Base-by-base conservation (phyloP, 1,284 basidiomycete genomes). In the Boletus sp. region DNA sequence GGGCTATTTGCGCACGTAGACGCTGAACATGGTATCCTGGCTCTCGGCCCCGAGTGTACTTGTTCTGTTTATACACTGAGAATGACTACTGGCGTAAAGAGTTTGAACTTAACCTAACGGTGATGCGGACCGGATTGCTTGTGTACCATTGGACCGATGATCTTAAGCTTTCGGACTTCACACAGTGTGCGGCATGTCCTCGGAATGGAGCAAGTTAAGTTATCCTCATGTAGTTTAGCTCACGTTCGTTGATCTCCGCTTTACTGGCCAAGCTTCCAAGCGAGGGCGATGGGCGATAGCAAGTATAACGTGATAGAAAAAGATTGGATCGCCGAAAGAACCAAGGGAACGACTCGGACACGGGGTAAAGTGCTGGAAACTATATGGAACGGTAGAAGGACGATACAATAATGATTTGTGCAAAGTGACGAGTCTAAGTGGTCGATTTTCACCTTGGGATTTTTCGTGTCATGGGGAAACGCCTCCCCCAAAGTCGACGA, bases 401-500 rank as follows among this genome's bases (percentile, higher is more conserved):
- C 13, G 27, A 40, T 30, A 30, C 44, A 46, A 47, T 19, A 38
- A 43, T 21, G 17, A 52, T 49, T 27, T 47, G 23, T 46, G 33
- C 27, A 58, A 56, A 38, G 11, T 38, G 33, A 30, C 17, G 13
- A 21, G 40, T 38, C 52, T 44, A 40, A 35, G 50, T 40, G 86
- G 16, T 86, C 86, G 4, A 78, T 85, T 70, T 89, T 90, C 2
- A 87, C 81, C 71, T 90, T 89, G 61, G 90, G 69, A 56, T 87
- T 77, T 64, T 74, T 82, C 88, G 72, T 1, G 77, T 79, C 49
- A 76, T 68, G 67, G 84, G 85, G 66, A 89, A 74, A 27, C 84
- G n/a, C n/a, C 62, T 0, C 76, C 78, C 3, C 87, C 88, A 47
- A 89, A 73, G 3, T 83, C 85, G 3, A 88, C 84, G 2, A 89